Evolutionary conservation across 177 flowering plant species (phyloP).

Genomic region (Vitis hybrid): DNA sequence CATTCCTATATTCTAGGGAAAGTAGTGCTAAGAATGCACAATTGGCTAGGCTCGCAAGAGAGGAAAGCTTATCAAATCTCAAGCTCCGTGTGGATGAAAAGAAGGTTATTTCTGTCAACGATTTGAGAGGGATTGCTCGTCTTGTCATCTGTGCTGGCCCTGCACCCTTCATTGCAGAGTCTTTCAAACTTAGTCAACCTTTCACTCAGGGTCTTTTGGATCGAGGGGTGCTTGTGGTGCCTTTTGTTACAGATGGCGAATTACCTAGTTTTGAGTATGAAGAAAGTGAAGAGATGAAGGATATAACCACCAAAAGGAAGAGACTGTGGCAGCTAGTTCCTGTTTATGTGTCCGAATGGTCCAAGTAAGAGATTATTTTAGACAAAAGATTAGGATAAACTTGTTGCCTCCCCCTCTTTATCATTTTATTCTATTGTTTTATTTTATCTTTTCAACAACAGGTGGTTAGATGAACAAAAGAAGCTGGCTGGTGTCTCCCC

Average conservation of each 20-base stretch:
- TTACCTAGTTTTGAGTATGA: slow-evolving; percentile 59
- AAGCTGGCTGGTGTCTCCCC: slow-evolving; percentile 73
- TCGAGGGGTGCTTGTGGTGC: slow-evolving; percentile 88
- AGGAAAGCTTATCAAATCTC: slow-evolving; percentile 80
- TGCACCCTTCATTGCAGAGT: slow-evolving; percentile 55
- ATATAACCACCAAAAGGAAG: slow-evolving; percentile 42
- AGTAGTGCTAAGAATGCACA: slow-evolving; percentile 74
- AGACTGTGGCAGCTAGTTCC: slow-evolving; percentile 92
- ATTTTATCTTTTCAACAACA: slow-evolving; percentile 23
- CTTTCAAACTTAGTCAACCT: slow-evolving; percentile 59
- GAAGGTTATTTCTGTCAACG: slow-evolving; percentile 53
- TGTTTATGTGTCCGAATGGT: slow-evolving; percentile 64
- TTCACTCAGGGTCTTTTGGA: slow-evolving; percentile 70
- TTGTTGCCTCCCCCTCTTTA: not conserved
- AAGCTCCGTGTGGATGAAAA: slow-evolving; percentile 73
- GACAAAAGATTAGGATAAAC: no score
- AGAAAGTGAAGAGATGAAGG: slow-evolving; percentile 55
- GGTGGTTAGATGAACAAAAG: slow-evolving; percentile 97
- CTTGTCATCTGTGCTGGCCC: slow-evolving; percentile 88
- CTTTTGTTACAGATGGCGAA: slow-evolving; percentile 70
- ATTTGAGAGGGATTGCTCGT: slow-evolving; percentile 80
- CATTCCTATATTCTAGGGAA: slow-evolving; percentile 71
- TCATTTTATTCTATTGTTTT: slow-evolving; percentile 1
- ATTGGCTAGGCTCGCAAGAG: slow-evolving; percentile 80
- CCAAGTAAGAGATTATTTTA: slow-evolving; percentile 53